A percentile compares a stretch with the other conserved stretches of the same genome.
phyloP scores from a whole-genome alignment of 2,329 filamentous ascomycete species.

The Apiospora arundinis region DNA sequence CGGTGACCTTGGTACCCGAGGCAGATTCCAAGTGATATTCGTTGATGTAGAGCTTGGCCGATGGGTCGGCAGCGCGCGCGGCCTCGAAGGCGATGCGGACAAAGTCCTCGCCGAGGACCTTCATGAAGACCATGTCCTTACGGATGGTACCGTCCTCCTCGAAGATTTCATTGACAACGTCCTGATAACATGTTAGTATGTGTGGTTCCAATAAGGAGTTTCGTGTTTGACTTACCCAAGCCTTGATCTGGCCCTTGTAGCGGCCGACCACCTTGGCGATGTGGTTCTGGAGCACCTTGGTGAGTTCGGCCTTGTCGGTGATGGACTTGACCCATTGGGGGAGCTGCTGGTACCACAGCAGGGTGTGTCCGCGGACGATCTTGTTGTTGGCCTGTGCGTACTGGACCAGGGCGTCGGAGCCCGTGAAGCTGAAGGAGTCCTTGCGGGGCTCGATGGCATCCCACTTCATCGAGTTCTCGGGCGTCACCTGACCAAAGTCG shows the following conservation, averaged over 20 bases:
- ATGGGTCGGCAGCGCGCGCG: conserved; percentile 67
- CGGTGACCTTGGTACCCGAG: conserved; percentile 59
- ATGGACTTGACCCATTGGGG: conserved; percentile 52
- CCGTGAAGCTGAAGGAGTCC: conserved; percentile 60
- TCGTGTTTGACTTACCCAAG: conserved; percentile 45
- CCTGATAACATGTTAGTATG: conserved; percentile 39
- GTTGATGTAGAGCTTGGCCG: conserved; percentile 75
- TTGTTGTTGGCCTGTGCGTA: conserved; percentile 48
- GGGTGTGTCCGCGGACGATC: conserved; percentile 61
- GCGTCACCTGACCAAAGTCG: conserved; percentile 32
- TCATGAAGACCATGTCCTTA: conserved; percentile 62
- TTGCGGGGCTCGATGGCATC: conserved; percentile 61
- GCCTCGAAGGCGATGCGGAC: conserved; percentile 72
- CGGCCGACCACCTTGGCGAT: conserved; percentile 59
- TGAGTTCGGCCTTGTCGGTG: conserved; percentile 46
- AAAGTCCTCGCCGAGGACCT: conserved; percentile 70
- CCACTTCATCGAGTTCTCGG: conserved; percentile 58
- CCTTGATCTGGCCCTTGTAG: conserved; percentile 66
- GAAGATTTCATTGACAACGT: conserved; percentile 68
- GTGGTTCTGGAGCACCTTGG: conserved; percentile 61
- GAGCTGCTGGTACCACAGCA: conserved; percentile 53
- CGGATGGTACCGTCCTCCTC: conserved; percentile 63
- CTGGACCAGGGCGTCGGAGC: conserved; percentile 54
- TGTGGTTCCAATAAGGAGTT: background rate
- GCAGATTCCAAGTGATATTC: conserved; percentile 70